phyloP scores from a whole-genome alignment of 345 rosid genomes.

The Lumnitzera racemosa region DNA sequence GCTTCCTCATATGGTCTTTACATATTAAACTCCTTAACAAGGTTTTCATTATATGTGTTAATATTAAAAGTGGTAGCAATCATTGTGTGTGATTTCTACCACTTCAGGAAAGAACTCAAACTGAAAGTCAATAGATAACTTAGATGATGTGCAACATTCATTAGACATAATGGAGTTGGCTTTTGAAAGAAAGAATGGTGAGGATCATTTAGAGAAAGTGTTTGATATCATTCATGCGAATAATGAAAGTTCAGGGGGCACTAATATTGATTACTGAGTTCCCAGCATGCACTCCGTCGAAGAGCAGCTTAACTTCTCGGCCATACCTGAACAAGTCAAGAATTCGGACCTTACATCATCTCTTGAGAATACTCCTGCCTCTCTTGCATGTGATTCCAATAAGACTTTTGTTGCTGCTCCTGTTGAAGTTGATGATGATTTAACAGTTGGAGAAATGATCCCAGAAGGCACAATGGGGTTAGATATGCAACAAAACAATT shows the following conservation, averaged over 20 bases:
- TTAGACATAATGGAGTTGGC: slow-evolving; percentile 13
- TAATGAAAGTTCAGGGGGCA: not conserved
- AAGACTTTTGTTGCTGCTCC: slow-evolving; percentile 20
- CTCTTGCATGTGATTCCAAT: slow-evolving; percentile 6
- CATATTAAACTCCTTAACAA: too few species aligned
- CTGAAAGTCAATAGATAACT: not conserved
- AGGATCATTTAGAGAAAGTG: slow-evolving; percentile 8
- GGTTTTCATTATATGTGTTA: too few species aligned
- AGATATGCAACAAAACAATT: slow-evolving; percentile 25
- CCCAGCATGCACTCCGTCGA: not conserved
- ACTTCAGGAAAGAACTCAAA: too few species aligned
- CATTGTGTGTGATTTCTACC: too few species aligned
- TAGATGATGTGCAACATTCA: too few species aligned
- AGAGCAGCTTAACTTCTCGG: slow-evolving; percentile 18
- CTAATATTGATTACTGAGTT: not conserved
- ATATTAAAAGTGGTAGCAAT: too few species aligned
- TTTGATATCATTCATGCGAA: not conserved
- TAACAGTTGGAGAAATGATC: slow-evolving; percentile 16
- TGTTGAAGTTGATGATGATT: slow-evolving; percentile 22
- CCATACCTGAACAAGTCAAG: slow-evolving; percentile 22
- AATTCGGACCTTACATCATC: slow-evolving; percentile 12
- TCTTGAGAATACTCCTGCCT: slow-evolving; percentile 10
- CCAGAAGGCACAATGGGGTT: slow-evolving; percentile 16
- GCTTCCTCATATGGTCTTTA: too few species aligned
- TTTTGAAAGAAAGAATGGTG: slow-evolving; percentile 16